Evolutionary conservation across 1,284 basidiomycete genomes (phyloP).

Genomic region (Naganishia cerealis): DNA sequence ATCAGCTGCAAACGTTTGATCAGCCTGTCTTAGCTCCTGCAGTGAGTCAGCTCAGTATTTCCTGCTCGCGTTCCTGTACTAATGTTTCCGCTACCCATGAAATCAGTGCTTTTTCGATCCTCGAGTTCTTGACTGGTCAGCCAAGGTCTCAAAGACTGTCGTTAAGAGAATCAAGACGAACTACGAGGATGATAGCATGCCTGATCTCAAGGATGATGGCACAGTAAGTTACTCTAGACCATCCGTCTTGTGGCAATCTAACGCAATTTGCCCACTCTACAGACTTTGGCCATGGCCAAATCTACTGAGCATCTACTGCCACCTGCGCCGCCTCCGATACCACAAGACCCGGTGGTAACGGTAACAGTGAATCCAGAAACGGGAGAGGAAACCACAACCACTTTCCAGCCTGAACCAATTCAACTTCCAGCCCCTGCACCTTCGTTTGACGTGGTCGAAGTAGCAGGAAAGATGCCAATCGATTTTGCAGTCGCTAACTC

Average conservation of each 20-base stretch:
- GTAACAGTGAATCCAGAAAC: conserved; percentile 30
- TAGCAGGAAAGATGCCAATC: conserved; percentile 85
- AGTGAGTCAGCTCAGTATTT: conserved; percentile 57
- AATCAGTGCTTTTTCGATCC: conserved; percentile 85
- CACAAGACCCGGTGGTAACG: conserved; percentile 31
- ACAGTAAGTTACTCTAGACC: conserved; percentile 39
- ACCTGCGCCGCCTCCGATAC: conserved; percentile 29
- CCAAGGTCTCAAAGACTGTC: conserved; percentile 60
- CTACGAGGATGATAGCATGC: conserved; percentile 50
- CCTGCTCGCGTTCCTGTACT: background rate
- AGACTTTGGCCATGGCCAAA: conserved; percentile 63
- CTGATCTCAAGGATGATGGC: conserved; percentile 52
- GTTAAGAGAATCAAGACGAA: conserved; percentile 43
- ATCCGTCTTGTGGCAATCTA: background rate
- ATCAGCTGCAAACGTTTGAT: conserved; percentile 86
- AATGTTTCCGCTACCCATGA: background rate
- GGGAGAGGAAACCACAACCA: conserved; percentile 32
- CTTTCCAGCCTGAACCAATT: conserved; percentile 30
- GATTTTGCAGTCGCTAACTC: conserved; percentile 94
- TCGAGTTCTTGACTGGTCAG: conserved; percentile 78
- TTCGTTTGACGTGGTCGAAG: conserved; percentile 69
- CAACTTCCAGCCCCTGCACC: conserved; percentile 28
- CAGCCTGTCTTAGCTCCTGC: conserved; percentile 93
- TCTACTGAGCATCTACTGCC: conserved; percentile 76
- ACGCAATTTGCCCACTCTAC: background rate